phyloP scores from a whole-genome alignment of 257 asterid genomes.

The Solanum bulbocastanum region DNA sequence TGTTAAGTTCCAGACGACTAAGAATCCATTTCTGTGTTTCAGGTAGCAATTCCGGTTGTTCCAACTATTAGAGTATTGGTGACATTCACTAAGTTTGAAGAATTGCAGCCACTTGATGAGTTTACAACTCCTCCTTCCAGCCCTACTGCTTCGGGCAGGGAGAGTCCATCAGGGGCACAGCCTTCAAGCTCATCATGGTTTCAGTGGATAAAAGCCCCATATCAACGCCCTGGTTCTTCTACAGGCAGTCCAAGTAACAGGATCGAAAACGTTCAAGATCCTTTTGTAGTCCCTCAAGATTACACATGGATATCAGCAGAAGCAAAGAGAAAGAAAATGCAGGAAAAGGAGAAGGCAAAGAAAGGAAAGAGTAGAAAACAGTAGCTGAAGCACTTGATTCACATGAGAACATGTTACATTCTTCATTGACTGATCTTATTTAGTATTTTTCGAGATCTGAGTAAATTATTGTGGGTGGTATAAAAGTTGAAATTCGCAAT shows the following conservation, averaged over 20 bases:
- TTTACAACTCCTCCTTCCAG: slow-evolving; percentile 86
- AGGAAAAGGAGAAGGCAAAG: slow-evolving; percentile 66
- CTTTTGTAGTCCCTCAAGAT: slow-evolving; percentile 67
- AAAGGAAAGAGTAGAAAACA: slow-evolving; percentile 54
- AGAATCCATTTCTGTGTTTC: slow-evolving; percentile 8
- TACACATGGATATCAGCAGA: slow-evolving; percentile 79
- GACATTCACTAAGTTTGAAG: slow-evolving; percentile 86
- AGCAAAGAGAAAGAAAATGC: slow-evolving; percentile 87
- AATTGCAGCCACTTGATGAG: slow-evolving; percentile 74
- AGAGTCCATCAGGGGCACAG: slow-evolving; percentile 38
- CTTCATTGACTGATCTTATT: neutral
- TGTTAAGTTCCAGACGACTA: neutral
- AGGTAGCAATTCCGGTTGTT: slow-evolving; percentile 93
- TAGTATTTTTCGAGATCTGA: neutral
- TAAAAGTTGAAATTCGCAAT: slow-evolving; percentile 13
- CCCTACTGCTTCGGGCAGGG: slow-evolving; percentile 43
- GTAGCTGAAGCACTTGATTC: neutral
- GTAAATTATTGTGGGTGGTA: slow-evolving; percentile 26
- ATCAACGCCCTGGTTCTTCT: slow-evolving; percentile 50
- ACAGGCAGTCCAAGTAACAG: slow-evolving; percentile 37
- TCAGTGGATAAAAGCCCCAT: slow-evolving; percentile 88
- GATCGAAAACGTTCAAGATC: slow-evolving; percentile 64
- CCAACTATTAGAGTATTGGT: slow-evolving; percentile 88
- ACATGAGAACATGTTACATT: neutral
- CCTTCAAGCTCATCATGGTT: slow-evolving; percentile 78